A percentile compares a stretch with the other conserved stretches of the same genome.
phyloP scores from a whole-genome alignment of 2,329 filamentous ascomycete genomes.

The Sphaerulina populicola region DNA sequence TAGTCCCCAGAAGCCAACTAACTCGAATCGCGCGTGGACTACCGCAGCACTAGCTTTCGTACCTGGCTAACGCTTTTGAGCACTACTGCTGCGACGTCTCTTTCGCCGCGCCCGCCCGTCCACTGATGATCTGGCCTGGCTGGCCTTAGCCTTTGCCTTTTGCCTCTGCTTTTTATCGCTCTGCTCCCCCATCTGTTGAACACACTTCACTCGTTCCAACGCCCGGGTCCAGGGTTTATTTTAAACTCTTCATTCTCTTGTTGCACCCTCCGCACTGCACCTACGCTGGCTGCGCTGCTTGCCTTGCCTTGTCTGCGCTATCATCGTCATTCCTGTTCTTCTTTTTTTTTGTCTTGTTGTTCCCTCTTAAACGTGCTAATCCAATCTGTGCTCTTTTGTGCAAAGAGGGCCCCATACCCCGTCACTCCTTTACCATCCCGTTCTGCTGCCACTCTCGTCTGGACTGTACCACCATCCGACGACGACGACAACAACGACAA shows the following conservation, averaged over 20 bases:
- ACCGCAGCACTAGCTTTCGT: constrained; percentile 21
- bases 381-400: constrained; percentile 18
- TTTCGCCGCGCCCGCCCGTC: constrained; percentile 18
- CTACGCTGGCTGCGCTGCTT: too few species aligned
- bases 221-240: constrained; percentile 28
- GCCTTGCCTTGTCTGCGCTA: too few species aligned
- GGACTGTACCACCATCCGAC: constrained; percentile 19
- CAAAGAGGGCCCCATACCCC: constrained; percentile 12
- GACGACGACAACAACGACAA: background rate
- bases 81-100: constrained; percentile 14
- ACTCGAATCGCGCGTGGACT: constrained; percentile 22
- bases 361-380: constrained; percentile 21
- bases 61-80: constrained; percentile 24
- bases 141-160: too few species aligned
- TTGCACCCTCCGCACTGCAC: background rate
- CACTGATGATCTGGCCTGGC: too few species aligned
- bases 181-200: too few species aligned
- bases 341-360: too few species aligned
- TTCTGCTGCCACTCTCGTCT: constrained; percentile 15
- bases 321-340: constrained; percentile 24
- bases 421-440: constrained; percentile 18
- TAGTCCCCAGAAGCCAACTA: constrained; percentile 25
- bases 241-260: constrained; percentile 22
- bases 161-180: constrained; percentile 24
- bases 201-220: constrained; percentile 22